Base-by-base conservation (phyloP, 2,329 filamentous ascomycete species). In the Malbranchea zuffiana region DNA sequence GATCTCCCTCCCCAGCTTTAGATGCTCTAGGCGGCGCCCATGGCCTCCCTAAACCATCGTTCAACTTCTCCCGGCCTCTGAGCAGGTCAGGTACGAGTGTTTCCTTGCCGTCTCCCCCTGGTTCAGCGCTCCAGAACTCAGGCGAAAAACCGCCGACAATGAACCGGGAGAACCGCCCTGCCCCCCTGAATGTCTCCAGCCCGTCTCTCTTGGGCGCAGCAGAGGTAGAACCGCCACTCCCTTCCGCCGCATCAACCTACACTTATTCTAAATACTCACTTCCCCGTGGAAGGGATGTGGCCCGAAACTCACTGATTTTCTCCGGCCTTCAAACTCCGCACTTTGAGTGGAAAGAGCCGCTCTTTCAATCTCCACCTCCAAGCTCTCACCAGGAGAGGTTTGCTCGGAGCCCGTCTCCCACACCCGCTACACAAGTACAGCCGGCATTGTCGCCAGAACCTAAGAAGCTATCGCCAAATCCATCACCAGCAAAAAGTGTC, bases 1-100 rank as follows among this genome's bases (percentile, higher is more conserved):
- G 86, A 50, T 93, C 87, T 1, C 85, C 86, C 2, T 96, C 90
- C 0, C 71, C 84, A 24, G 78, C 78, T 43, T 96, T 88, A 1
- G 84, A 94, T 44, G 74, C 75, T 34, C 93, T 86, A 2, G 70
- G 71, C 29, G 71, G 63, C 32, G 68, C 72, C 8, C 62, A 59
- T 21, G 61, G 66, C 19, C 60, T 86, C 23, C 75, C 79, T 8
- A 74, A 80, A 11, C 82, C 85, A 1, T 76, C 82, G 0, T 88
- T 92, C 62, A 96, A 98, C 60, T 96, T 96, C 57, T 96, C 90
- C 1, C 74, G 90, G 28, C 90, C 90, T 0, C 63, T 93, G 43
- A 95, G 88, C 57, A 53, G 73, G 42, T 62, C 60, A 2, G 61
- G 57, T 43, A 63, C 59, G 6, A 60, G 47, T 35, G 45, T 61